Percentiles rank a stretch among this genome's conserved stretches.
phyloP scores from a whole-genome alignment of 176 grass and related monocot genomes.

The Aegilops sharonensis region DNA sequence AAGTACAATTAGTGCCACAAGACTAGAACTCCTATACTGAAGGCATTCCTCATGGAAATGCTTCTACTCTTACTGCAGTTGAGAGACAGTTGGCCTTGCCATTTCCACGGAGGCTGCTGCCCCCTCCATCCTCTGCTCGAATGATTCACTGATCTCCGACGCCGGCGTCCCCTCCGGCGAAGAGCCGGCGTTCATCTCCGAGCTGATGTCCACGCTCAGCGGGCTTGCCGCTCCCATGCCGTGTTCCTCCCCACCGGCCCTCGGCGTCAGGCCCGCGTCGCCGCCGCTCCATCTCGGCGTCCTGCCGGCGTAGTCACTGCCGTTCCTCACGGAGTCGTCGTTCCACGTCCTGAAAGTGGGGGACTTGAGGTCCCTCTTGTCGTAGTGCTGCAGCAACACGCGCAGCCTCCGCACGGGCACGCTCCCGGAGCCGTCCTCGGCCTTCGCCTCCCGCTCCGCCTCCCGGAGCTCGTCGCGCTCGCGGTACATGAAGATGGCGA shows the following conservation, averaged over 20 bases:
- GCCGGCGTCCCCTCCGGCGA: constrained; percentile 4
- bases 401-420: constrained; percentile 24
- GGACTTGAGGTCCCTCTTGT: constrained; percentile 21
- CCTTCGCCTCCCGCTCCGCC: not conserved
- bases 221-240: constrained; percentile 18
- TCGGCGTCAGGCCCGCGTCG: not conserved
- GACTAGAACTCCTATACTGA: no score
- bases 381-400: constrained; percentile 39
- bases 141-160: not conserved
- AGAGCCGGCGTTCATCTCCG: constrained; percentile 29
- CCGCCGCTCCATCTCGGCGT: not conserved
- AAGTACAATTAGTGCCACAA: no score
- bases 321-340: not conserved
- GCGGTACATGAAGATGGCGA: constrained; percentile 49
- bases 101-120: not conserved
- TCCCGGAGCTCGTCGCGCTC: constrained; percentile 42
- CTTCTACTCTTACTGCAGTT: no score
- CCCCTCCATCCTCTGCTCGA: constrained; percentile 23
- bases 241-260: not conserved
- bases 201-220: constrained; percentile 20
- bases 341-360: constrained; percentile 37
- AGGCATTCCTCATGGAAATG: no score
- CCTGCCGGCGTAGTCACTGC: not conserved
- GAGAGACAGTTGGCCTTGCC: no score
- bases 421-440: not conserved